Percentiles rank a stretch among this genome's conserved stretches.
phyloP scores from a whole-genome alignment of 2,329 filamentous ascomycete species.

The Talaromyces funiculosus region DNA sequence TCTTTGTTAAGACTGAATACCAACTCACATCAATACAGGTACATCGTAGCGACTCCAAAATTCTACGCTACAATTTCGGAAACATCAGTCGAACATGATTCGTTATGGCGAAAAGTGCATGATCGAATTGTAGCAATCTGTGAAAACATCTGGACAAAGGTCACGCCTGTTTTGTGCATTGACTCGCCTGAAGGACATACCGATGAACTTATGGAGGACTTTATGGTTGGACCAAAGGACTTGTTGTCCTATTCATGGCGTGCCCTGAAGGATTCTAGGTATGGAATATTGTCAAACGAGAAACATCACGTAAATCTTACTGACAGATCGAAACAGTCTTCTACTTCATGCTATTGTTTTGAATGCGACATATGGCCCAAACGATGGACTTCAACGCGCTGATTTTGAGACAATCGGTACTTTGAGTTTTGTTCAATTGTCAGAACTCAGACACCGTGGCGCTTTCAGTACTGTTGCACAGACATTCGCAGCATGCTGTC shows the following conservation, averaged over 20 bases:
- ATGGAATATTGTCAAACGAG: constrained; percentile 16
- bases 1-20: background rate
- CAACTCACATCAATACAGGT: constrained; percentile 29
- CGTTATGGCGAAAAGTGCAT: constrained; percentile 30
- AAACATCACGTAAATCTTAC: background rate
- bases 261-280: constrained; percentile 91
- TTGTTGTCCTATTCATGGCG: constrained; percentile 92
- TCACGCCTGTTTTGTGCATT: constrained; percentile 75
- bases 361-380: constrained; percentile 47
- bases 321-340: constrained; percentile 50
- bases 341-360: constrained; percentile 60
- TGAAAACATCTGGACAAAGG: constrained; percentile 67
- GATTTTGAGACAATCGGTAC: constrained; percentile 64
- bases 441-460: constrained; percentile 78
- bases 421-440: constrained; percentile 74
- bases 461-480: constrained; percentile 90
- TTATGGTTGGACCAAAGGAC: constrained; percentile 75
- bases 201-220: constrained; percentile 56
- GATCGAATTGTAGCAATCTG: constrained; percentile 56
- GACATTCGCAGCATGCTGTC: constrained; percentile 80
- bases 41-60: constrained; percentile 44
- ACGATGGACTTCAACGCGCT: constrained; percentile 45
- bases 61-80: constrained; percentile 33
- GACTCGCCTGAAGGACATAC: constrained; percentile 87
- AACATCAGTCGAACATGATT: constrained; percentile 7